These are phyloP conservation scores for Aspergillus sp. DNA, from an alignment of 2,329 filamentous ascomycete species.

Conservation along the genomic window DNA sequence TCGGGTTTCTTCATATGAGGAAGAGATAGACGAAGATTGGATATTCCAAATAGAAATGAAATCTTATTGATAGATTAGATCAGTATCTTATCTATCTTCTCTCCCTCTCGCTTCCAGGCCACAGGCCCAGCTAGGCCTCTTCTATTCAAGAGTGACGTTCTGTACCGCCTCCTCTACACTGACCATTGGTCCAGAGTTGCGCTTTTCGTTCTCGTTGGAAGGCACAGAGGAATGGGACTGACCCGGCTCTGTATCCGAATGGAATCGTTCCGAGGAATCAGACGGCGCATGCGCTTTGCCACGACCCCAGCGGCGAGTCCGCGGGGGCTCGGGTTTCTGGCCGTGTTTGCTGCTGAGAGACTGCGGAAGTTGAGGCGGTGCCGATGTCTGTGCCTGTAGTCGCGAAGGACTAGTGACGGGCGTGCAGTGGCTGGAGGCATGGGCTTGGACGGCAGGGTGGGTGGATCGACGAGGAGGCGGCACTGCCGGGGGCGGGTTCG, in stretches of 20 bases:
- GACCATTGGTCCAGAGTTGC: conserved; percentile 14
- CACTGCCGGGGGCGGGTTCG: conserved; percentile 40
- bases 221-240: neutral
- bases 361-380: neutral
- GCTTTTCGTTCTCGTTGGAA: conserved; percentile 1
- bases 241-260: neutral
- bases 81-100: neutral
- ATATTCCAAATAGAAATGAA: too few relatives aligned
- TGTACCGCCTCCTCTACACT: conserved; percentile 38
- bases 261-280: neutral
- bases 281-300: conserved; percentile 13
- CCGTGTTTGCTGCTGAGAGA: conserved; percentile 21
- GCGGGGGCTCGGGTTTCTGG: conserved; percentile 41
- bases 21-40: too few relatives aligned
- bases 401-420: conserved; percentile 19
- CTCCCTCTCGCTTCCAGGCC: neutral
- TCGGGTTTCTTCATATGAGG: too few relatives aligned
- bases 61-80: neutral
- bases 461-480: conserved; percentile 42
- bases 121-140: neutral
- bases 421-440: conserved; percentile 26
- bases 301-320: conserved; percentile 42
- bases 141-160: conserved; percentile 26
- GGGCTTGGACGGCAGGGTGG: conserved; percentile 23
- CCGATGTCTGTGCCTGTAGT: neutral